Evolutionary conservation across 768 basidiomycete genomes (phyloP).

Genomic region (Lactarius indigo): DNA sequence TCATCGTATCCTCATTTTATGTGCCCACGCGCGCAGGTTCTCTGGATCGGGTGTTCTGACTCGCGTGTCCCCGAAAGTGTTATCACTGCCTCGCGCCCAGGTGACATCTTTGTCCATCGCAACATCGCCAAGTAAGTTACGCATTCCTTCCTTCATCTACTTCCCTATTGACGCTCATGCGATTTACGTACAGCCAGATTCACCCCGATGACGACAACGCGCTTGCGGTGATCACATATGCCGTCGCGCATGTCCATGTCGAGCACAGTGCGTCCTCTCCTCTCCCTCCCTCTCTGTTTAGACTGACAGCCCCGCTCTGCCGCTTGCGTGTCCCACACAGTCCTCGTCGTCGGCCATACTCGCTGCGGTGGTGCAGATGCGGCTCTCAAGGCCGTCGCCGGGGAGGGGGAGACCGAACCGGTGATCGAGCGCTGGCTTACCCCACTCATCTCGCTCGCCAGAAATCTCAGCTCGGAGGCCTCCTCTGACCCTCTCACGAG

Average conservation of each 20-base stretch:
- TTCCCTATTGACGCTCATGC: neutral
- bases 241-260: conserved; percentile 64
- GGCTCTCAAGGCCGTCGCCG: conserved; percentile 45
- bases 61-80: conserved; percentile 82
- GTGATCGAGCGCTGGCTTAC: conserved; percentile 69
- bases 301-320: neutral
- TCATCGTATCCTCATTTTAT: neutral
- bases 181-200: conserved; percentile 53
- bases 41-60: conserved; percentile 83
- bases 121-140: conserved; percentile 80
- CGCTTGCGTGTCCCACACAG: conserved; percentile 35
- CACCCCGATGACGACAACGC: conserved; percentile 67
- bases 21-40: conserved; percentile 41
- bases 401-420: conserved; percentile 27
- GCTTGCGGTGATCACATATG: conserved; percentile 70
- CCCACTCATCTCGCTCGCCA: conserved; percentile 57
- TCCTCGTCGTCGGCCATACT: conserved; percentile 80
- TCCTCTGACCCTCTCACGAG: conserved; percentile 9
- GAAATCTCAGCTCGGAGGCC: conserved; percentile 41
- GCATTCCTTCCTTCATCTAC: neutral
- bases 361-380: conserved; percentile 75
- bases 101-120: conserved; percentile 78
- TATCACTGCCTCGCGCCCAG: conserved; percentile 64
- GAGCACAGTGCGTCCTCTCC: conserved; percentile 61
- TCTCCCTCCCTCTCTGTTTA: neutral